These are phyloP conservation scores for Babesia ovis DNA, from an alignment of 169 alveolate genomes.

Conservation along the genomic window DNA sequence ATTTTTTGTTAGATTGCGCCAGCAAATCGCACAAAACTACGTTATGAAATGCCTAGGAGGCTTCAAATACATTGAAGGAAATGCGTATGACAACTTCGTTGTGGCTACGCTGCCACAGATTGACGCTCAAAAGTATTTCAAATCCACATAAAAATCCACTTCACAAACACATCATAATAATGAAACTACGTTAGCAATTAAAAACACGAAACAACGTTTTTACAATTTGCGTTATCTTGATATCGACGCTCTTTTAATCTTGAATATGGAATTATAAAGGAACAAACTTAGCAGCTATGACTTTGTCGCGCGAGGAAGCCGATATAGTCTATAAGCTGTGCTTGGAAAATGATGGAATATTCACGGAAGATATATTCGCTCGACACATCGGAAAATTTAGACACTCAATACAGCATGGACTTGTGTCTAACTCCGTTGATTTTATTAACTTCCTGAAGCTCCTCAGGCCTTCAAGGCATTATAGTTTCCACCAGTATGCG, in stretches of 20 bases:
- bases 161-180: no score
- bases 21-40: constrained; percentile 56
- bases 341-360: constrained; percentile 51
- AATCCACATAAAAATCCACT: constrained; percentile 29
- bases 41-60: constrained; percentile 70
- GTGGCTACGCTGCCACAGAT: constrained; percentile 55
- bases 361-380: constrained; percentile 58
- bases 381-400: constrained; percentile 56
- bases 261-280: not conserved
- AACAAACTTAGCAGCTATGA: not conserved
- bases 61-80: constrained; percentile 50
- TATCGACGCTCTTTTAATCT: not conserved
- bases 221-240: not conserved
- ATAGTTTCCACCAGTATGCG: constrained; percentile 48
- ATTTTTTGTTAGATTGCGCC: constrained; percentile 28
- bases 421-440: constrained; percentile 54
- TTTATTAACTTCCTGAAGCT: constrained; percentile 51
- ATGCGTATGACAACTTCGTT: constrained; percentile 55
- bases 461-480: constrained; percentile 37
- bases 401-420: constrained; percentile 44
- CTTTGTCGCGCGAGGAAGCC: constrained; percentile 47
- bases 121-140: constrained; percentile 26
- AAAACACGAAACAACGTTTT: not conserved
- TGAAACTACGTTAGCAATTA: no score
- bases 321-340: constrained; percentile 59